Conservation (phyloP, 805 yeast genomes). For the Kuraishia hungarica region DNA sequence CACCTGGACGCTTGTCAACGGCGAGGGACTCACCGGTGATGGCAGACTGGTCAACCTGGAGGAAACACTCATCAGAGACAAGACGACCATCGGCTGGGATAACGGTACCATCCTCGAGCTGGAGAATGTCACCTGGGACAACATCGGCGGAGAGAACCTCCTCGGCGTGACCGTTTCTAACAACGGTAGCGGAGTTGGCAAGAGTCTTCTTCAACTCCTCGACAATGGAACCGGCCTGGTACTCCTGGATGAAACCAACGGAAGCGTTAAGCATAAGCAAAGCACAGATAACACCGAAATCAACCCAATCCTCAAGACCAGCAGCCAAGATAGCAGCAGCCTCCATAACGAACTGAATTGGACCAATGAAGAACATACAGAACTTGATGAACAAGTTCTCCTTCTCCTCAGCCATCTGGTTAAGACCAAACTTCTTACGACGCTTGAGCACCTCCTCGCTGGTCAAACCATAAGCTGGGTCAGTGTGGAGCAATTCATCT, state of each 20-base stretch:
- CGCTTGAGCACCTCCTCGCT: slow-evolving; percentile 72
- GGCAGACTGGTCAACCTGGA: slow-evolving; percentile 94
- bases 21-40: slow-evolving; percentile 97
- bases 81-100: slow-evolving; percentile 91
- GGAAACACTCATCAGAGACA: slow-evolving; percentile 74
- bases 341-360: slow-evolving; percentile 95
- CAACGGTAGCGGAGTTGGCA: slow-evolving; percentile 80
- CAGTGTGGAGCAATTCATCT: slow-evolving; percentile 77
- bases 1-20: slow-evolving; percentile 87
- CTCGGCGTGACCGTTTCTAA: slow-evolving; percentile 71
- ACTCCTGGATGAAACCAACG: slow-evolving; percentile 96
- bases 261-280: slow-evolving; percentile 77
- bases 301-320: slow-evolving; percentile 97
- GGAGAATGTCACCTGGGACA: slow-evolving; percentile 93
- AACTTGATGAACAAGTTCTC: slow-evolving; percentile 77
- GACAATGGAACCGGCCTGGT: slow-evolving; percentile 97
- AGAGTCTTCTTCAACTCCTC: slow-evolving; percentile 93
- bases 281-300: slow-evolving; percentile 95
- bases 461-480: slow-evolving; percentile 68
- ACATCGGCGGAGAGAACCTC: slow-evolving; percentile 79
- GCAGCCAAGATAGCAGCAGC: slow-evolving; percentile 94
- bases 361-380: slow-evolving; percentile 85
- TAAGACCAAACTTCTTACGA: slow-evolving; percentile 85
- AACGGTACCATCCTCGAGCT: slow-evolving; percentile 88
- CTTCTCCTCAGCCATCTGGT: slow-evolving; percentile 85